These are phyloP conservation scores for Hymenoscyphus albidus DNA, from an alignment of 2,329 filamentous ascomycete genomes.

Conservation along the genomic window DNA sequence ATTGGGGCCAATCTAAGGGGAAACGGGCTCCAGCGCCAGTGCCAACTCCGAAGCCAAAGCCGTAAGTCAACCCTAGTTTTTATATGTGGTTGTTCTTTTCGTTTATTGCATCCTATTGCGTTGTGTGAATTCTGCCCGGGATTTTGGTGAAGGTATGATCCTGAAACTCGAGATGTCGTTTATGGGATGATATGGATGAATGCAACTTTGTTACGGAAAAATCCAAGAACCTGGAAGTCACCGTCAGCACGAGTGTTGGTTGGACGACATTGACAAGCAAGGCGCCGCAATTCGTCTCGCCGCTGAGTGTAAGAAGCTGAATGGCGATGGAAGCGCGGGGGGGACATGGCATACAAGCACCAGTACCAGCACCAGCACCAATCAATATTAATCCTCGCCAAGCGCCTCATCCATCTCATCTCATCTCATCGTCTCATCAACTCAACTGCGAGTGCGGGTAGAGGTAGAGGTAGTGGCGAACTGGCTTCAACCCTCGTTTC, in stretches of 20 bases:
- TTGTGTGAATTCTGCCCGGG: not conserved
- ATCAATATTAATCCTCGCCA: slow-evolving; percentile 5
- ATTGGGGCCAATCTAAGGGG: slow-evolving; percentile 22
- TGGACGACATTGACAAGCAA: slow-evolving; percentile 8
- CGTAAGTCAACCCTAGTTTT: slow-evolving; percentile 8
- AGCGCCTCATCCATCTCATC: slow-evolving; percentile 6
- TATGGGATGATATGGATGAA: not conserved
- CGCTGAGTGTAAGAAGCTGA: not conserved
- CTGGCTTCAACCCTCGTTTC: not conserved
- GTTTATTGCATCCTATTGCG: not conserved
- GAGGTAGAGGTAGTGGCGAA: not conserved
- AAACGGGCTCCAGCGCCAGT: slow-evolving; percentile 16
- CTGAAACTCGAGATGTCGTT: not conserved
- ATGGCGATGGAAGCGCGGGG: slow-evolving; percentile 9
- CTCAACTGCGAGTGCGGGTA: not conserved
- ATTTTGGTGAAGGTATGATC: not conserved
- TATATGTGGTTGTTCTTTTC: not conserved
- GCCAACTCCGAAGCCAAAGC: slow-evolving; percentile 3
- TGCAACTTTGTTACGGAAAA: not conserved
- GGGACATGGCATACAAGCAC: not conserved
- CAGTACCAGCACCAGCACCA: not conserved
- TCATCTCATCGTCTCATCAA: slow-evolving; percentile 3
- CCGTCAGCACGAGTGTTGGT: slow-evolving; percentile 12
- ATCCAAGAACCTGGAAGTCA: not conserved
- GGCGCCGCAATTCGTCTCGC: not conserved